These are phyloP conservation scores for Pseudogymnoascus sp. DNA, from an alignment of 2,329 filamentous ascomycete species.

Conservation along the genomic window DNA sequence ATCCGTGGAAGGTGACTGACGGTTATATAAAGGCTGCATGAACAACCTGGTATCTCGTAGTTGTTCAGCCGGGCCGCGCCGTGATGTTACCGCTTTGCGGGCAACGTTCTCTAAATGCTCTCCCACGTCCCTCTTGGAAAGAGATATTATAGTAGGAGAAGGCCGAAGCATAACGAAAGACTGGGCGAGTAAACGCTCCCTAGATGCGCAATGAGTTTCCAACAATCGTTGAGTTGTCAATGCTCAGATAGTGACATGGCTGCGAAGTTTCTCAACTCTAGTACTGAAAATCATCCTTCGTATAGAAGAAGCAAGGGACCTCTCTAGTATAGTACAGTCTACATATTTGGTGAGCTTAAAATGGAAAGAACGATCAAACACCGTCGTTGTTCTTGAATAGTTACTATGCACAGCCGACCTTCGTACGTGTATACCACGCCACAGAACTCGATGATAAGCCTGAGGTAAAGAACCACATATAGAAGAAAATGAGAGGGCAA, in stretches of 20 bases:
- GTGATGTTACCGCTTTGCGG: background rate
- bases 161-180: background rate
- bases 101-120: constrained; percentile 7
- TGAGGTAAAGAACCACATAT: background rate
- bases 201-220: background rate
- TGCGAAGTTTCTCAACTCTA: background rate
- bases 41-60: no score
- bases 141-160: constrained; percentile 3
- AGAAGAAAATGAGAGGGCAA: background rate
- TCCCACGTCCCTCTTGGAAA: constrained; percentile 1
- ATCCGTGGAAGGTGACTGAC: background rate
- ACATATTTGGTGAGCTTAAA: background rate
- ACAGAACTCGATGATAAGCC: background rate
- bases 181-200: background rate
- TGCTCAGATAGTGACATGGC: background rate
- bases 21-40: background rate
- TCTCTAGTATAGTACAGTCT: background rate
- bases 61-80: background rate
- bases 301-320: background rate
- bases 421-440: background rate
- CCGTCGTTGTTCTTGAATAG: background rate
- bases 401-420: background rate
- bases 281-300: background rate
- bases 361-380: background rate
- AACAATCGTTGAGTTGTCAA: background rate